phyloP scores from a whole-genome alignment of 257 asterid genomes.

The Solanum dulcamara region DNA sequence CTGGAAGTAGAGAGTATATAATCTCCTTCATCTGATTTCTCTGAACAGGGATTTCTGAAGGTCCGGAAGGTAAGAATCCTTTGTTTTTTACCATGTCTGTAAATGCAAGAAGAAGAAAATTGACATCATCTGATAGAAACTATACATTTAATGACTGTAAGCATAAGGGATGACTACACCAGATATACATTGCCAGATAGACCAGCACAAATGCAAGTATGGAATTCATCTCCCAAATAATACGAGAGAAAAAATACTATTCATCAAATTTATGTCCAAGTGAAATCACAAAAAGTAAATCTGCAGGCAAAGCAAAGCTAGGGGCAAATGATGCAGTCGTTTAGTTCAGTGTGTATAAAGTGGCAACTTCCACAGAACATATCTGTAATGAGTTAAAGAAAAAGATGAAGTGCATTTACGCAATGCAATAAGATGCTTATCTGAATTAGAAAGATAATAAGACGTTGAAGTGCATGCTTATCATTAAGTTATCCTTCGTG shows the following conservation, averaged over 20 bases:
- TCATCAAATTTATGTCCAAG: not conserved
- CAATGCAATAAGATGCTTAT: not conserved
- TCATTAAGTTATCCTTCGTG: not conserved
- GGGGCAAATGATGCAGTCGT: not conserved
- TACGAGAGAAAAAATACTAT: not conserved
- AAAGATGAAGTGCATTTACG: not conserved
- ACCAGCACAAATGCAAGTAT: not conserved
- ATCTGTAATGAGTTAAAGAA: not conserved
- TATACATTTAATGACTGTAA: not conserved
- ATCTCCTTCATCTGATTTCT: slow-evolving; percentile 64
- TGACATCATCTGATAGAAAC: not conserved
- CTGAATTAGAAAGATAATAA: not conserved
- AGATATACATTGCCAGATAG: not conserved
- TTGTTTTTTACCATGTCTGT: slow-evolving; percentile 90
- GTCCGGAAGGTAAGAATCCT: slow-evolving; percentile 92
- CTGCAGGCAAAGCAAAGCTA: not conserved
- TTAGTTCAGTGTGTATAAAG: not conserved
- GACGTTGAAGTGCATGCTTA: not conserved
- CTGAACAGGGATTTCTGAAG: slow-evolving; percentile 65
- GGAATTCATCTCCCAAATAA: not conserved
- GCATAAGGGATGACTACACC: not conserved
- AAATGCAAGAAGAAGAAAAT: not conserved
- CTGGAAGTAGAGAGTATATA: slow-evolving; percentile 64
- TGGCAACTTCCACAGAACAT: not conserved
- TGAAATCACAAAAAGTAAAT: not conserved